phyloP scores from a whole-genome alignment of 768 basidiomycete genomes.

The Boletus tomentosulus region DNA sequence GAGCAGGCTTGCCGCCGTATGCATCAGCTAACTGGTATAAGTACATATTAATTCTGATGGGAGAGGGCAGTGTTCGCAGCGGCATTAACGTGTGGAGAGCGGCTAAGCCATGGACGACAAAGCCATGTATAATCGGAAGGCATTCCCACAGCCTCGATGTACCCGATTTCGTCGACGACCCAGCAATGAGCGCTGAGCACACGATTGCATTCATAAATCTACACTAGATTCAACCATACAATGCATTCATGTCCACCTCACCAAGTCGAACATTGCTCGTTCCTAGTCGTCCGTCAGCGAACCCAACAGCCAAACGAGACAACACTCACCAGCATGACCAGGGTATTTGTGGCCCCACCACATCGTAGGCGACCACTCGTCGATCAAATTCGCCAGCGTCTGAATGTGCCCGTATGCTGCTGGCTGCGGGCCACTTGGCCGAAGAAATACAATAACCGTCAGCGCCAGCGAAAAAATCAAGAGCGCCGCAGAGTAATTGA shows the following conservation, averaged over 20 bases:
- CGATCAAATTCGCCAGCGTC: conserved; percentile 32
- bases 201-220: too few species aligned
- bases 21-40: too few species aligned
- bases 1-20: background rate
- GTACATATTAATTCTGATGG: too few species aligned
- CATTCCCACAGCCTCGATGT: too few species aligned
- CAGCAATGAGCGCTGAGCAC: too few species aligned
- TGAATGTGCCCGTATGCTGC: conserved; percentile 33
- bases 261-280: conserved; percentile 22
- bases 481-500: conserved; percentile 21
- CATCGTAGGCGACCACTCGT: conserved; percentile 34
- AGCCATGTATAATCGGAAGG: too few species aligned
- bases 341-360: conserved; percentile 28
- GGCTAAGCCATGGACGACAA: too few species aligned
- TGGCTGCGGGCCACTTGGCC: conserved; percentile 25
- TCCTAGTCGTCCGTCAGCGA: conserved; percentile 9
- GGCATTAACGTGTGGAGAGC: too few species aligned
- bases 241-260: conserved; percentile 17
- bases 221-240: conserved; percentile 11
- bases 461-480: conserved; percentile 19
- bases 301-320: background rate
- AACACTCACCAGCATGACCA: conserved; percentile 23
- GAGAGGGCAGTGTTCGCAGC: too few species aligned
- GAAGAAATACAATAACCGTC: conserved; percentile 5
- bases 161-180: too few species aligned